Base-by-base conservation (phyloP, 192 early-diverging fungal genomes). In the Physocladia obscura region DNA sequence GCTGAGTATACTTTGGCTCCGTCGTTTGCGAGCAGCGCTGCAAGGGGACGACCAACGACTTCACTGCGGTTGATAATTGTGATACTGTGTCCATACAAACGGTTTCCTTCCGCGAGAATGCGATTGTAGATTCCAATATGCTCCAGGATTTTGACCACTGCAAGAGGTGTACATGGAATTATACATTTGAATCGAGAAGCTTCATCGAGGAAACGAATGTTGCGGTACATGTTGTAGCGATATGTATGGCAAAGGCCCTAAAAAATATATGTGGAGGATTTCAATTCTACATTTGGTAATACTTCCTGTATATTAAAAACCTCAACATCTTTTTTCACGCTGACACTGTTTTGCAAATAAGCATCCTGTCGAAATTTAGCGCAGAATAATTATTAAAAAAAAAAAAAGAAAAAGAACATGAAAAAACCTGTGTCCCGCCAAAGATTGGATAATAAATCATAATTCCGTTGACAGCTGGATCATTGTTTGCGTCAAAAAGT, bases 381-480 rank as follows among this genome's bases (percentile, higher is more conserved):
- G 4, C 30, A 32, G 1, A 30, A 54, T 22, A 35, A 21, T 19
- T 55, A 38, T 39, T 15, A 40, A 17, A 3, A 4, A 11, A 30
- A 71, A 6, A 35, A 50, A 56, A 11, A 49, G 26, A 37, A 21
- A 57, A 19, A 74, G 32, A 30, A 17, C 4, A 31, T 11, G 22
- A 5, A 2, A 27, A 36, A 77, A 89, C 89, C 83, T 94, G 93
- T 31, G 90, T 87, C 64, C 89, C 91, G 44, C 93, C 93, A 84
- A 94, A 98, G 17, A 97, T 94, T 13, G 97, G 97, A 74, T 99
- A 99, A 80, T 99, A 99, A 31, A 99, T 93, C 87, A 99, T 93
- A 69, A 99, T 97, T 30, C 97, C 97, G 75, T 95, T 89, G 22
- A 99, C 91, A 0, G 58, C 58, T 2, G 74, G 54, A 65, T 99